A percentile compares a stretch with the other conserved stretches of the same genome.
phyloP scores from a whole-genome alignment of 306 rosid species.

The Cicer yamashitae region DNA sequence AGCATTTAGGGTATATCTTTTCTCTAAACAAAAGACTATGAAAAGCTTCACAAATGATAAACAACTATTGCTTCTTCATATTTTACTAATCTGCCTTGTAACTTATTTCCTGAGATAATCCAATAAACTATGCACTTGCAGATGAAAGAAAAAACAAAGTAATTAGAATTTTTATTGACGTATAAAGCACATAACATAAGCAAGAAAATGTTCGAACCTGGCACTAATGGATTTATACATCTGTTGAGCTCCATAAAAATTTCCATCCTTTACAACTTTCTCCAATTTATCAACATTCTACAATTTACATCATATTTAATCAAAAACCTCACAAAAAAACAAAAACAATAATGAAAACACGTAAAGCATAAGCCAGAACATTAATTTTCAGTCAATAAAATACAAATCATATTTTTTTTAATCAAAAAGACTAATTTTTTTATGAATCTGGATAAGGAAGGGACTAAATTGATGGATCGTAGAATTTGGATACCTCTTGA shows the following conservation, averaged over 20 bases:
- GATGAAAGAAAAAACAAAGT: slow-evolving; percentile 18
- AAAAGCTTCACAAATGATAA: background rate
- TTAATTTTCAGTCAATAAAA: background rate
- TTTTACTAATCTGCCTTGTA: background rate
- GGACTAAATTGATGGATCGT: background rate
- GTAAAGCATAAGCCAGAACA: slow-evolving; percentile 3
- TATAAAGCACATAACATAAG: background rate
- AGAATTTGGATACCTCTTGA: slow-evolving; percentile 55
- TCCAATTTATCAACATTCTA: slow-evolving; percentile 85
- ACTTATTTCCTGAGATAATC: background rate
- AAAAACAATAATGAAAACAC: slow-evolving; percentile 13
- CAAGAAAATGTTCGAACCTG: slow-evolving; percentile 56
- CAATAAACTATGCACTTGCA: background rate
- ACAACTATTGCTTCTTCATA: slow-evolving; percentile 3
- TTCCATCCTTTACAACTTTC: slow-evolving; percentile 73
- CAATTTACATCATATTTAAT: slow-evolving; percentile 33
- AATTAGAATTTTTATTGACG: background rate
- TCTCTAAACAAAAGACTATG: background rate
- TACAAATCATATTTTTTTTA: background rate
- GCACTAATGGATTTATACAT: slow-evolving; percentile 92
- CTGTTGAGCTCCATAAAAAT: slow-evolving; percentile 95
- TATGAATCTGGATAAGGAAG: slow-evolving; percentile 21
- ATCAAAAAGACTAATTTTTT: background rate
- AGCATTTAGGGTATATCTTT: slow-evolving; percentile 13
- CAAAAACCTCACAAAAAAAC: slow-evolving; percentile 22